These are phyloP conservation scores for Castanea sativa DNA, from an alignment of 306 rosid genomes.

Conservation along the genomic window DNA sequence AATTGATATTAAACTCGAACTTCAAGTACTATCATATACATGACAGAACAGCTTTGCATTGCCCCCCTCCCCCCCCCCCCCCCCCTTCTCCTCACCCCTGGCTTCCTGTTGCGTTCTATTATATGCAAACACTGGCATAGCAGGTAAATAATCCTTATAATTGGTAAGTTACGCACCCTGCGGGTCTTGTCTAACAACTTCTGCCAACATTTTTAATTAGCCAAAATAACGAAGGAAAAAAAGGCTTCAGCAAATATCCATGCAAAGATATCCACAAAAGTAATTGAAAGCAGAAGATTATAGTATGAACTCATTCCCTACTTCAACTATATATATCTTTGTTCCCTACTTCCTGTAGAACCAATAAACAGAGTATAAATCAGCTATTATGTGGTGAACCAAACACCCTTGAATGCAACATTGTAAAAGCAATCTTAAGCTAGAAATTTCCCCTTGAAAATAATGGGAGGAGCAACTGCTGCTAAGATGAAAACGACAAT, in stretches of 20 bases:
- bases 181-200: background rate
- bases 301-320: slow-evolving; percentile 1
- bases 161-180: too few species aligned
- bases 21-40: background rate
- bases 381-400: slow-evolving; percentile 7
- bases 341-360: slow-evolving; percentile 18
- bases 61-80: too few species aligned
- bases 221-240: background rate
- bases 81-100: too few species aligned
- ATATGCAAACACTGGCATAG: too few species aligned
- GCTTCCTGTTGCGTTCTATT: too few species aligned
- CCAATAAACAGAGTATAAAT: slow-evolving; percentile 15
- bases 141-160: too few species aligned
- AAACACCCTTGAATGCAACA: slow-evolving; percentile 4
- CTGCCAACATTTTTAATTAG: background rate
- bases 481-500: slow-evolving; percentile 77
- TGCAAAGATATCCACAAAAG: background rate
- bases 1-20: background rate
- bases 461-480: slow-evolving; percentile 82
- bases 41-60: too few species aligned
- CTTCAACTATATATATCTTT: background rate
- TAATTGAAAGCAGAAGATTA: background rate
- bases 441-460: slow-evolving; percentile 79
- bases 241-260: background rate
- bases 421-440: slow-evolving; percentile 54